Percentiles rank a stretch among this genome's conserved stretches.
Evolutionary conservation across 2,329 filamentous ascomycete species (phyloP).

Genomic region (Epicoccum nigrum): DNA sequence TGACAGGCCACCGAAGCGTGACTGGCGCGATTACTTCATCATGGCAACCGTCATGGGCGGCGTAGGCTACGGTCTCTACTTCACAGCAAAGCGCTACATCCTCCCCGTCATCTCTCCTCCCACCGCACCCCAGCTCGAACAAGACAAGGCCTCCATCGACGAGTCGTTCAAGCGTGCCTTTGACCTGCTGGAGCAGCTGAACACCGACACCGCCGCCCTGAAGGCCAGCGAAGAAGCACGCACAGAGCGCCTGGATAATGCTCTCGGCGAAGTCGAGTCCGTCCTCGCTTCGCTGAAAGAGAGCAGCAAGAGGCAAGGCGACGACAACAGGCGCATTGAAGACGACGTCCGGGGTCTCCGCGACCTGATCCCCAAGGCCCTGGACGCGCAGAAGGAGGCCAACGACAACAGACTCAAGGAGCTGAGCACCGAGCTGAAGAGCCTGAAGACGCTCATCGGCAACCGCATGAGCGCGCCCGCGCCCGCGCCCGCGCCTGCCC

Average conservation of each 20-base stretch:
- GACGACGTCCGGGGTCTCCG: slow-evolving; percentile 85
- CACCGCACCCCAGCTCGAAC: slow-evolving; percentile 89
- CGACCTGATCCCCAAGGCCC: slow-evolving; percentile 83
- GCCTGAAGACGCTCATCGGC: slow-evolving; percentile 83
- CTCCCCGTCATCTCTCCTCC: slow-evolving; percentile 89
- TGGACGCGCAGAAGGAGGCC: slow-evolving; percentile 84
- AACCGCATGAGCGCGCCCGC: slow-evolving; percentile 59
- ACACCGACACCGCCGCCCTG: slow-evolving; percentile 85
- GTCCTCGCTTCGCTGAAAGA: slow-evolving; percentile 83
- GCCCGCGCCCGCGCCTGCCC: slow-evolving; percentile 26
- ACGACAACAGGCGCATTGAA: slow-evolving; percentile 83
- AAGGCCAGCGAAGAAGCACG: slow-evolving; percentile 86
- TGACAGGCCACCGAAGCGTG: slow-evolving; percentile 69
- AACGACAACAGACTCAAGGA: slow-evolving; percentile 84
- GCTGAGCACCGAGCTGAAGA: slow-evolving; percentile 85
- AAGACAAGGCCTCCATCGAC: slow-evolving; percentile 92
- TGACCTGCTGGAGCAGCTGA: slow-evolving; percentile 85
- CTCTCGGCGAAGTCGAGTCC: slow-evolving; percentile 81
- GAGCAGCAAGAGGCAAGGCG: slow-evolving; percentile 79
- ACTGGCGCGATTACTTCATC: slow-evolving; percentile 99
- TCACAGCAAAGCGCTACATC: slow-evolving; percentile 87
- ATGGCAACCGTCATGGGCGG: slow-evolving; percentile 96
- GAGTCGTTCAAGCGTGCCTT: slow-evolving; percentile 94
- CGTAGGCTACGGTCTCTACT: slow-evolving; percentile 86
- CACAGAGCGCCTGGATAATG: slow-evolving; percentile 80